Percentiles rank a stretch among this genome's conserved stretches.
Evolutionary conservation across 1,139 yeast species (phyloP).

Genomic region (Eremothecium coryli): DNA sequence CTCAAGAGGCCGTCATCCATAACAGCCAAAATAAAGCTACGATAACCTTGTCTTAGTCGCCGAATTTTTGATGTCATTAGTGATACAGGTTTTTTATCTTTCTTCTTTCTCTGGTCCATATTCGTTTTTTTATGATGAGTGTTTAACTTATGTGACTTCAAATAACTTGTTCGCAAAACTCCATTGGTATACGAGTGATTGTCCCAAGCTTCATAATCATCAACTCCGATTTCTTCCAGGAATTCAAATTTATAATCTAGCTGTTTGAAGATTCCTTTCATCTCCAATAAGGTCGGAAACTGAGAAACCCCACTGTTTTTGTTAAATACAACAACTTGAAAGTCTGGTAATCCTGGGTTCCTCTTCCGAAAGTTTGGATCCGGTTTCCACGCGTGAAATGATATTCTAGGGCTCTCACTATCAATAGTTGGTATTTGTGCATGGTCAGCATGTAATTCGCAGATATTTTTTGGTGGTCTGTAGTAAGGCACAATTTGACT

Average conservation of each 20-base stretch:
- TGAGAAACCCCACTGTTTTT: conserved; percentile 34
- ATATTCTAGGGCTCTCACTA: too few species aligned
- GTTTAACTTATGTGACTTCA: conserved; percentile 17
- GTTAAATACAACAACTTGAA: conserved; percentile 54
- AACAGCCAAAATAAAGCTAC: conserved; percentile 51
- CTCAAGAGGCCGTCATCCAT: conserved; percentile 67
- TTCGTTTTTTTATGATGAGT: conserved; percentile 22
- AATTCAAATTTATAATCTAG: conserved; percentile 27
- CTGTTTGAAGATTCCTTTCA: conserved; percentile 18
- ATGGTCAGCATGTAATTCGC: conserved; percentile 11
- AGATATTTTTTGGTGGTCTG: conserved; percentile 15
- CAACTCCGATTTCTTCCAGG: conserved; percentile 12
- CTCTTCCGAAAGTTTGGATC: conserved; percentile 59
- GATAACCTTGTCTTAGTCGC: conserved; percentile 39
- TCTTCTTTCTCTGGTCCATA: conserved; percentile 17
- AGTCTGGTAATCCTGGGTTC: conserved; percentile 65
- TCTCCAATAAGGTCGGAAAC: conserved; percentile 45
- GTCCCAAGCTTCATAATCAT: conserved; percentile 19
- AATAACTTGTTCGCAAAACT: conserved; percentile 21
- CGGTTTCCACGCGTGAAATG: conserved; percentile 82
- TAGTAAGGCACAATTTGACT: conserved; percentile 31
- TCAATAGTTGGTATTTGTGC: too few species aligned
- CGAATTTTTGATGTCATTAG: conserved; percentile 27
- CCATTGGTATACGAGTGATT: conserved; percentile 20
- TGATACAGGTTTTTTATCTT: conserved; percentile 27